A percentile compares a stretch with the other conserved stretches of the same genome.
Conservation (phyloP, 805 yeast species). For the Spathaspora sp. region DNA sequence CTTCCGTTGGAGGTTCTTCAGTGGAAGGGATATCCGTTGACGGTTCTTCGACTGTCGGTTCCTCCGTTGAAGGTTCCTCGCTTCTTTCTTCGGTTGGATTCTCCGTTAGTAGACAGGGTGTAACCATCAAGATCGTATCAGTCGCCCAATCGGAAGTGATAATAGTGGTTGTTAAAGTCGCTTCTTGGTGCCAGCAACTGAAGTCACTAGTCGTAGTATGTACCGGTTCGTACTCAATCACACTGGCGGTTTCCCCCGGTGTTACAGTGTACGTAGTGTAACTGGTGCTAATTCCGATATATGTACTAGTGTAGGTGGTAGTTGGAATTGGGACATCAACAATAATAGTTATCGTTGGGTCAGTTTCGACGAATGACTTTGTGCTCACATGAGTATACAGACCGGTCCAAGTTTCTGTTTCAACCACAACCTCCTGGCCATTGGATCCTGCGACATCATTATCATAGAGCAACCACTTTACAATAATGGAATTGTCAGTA, state of each 20-base stretch:
- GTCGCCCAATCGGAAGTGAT: neutral
- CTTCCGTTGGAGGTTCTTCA: too few relatives aligned
- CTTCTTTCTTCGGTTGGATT: too few relatives aligned
- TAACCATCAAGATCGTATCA: neutral
- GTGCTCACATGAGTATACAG: constrained; percentile 17
- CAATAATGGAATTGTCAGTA: constrained; percentile 9
- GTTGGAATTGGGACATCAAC: constrained; percentile 1
- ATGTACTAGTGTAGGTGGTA: neutral
- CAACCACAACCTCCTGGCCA: constrained; percentile 12
- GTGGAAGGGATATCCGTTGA: too few relatives aligned
- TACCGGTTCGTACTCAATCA: constrained; percentile 8
- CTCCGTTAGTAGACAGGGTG: neutral
- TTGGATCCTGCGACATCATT: constrained; percentile 8
- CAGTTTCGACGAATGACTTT: constrained; percentile 11
- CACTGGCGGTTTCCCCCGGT: constrained; percentile 17
- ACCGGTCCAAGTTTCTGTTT: constrained; percentile 19
- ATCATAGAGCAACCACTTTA: constrained; percentile 8
- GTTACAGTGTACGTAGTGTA: constrained; percentile 14
- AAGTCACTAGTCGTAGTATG: neutral
- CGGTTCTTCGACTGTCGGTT: too few relatives aligned
- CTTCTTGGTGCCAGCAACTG: neutral
- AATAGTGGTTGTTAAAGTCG: neutral
- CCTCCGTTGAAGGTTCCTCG: too few relatives aligned
- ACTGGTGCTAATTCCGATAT: constrained; percentile 5
- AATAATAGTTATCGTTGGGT: constrained; percentile 3